Evolutionary conservation across 495 filamentous ascomycete species (phyloP).

Genomic region (Penicillium daleae): DNA sequence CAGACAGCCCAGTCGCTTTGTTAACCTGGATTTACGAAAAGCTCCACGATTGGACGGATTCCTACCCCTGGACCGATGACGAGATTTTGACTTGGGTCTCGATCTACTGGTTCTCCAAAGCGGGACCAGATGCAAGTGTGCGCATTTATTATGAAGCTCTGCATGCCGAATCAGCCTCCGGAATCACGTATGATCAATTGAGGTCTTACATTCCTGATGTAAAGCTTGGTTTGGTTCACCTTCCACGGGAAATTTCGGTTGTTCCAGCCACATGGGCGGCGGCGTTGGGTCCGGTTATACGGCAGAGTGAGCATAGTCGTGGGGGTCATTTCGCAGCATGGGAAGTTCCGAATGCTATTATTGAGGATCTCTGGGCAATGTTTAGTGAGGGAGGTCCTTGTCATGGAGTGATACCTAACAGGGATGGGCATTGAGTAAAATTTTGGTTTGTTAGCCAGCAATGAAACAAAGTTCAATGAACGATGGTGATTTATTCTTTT

Average conservation of each 20-base stretch:
- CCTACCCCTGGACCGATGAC: conserved; percentile 69
- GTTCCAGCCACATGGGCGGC: conserved; percentile 55
- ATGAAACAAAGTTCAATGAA: neutral
- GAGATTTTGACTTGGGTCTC: conserved; percentile 68
- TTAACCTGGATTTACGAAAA: conserved; percentile 74
- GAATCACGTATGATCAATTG: conserved; percentile 20
- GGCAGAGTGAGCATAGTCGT: conserved; percentile 50
- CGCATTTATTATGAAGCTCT: conserved; percentile 64
- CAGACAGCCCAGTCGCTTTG: conserved; percentile 63
- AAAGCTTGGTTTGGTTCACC: conserved; percentile 56
- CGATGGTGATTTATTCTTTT: neutral
- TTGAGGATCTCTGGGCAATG: conserved; percentile 59
- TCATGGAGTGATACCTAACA: conserved; percentile 35
- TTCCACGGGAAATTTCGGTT: conserved; percentile 55
- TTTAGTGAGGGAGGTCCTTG: conserved; percentile 51
- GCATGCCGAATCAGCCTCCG: conserved; percentile 21
- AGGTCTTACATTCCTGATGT: conserved; percentile 38
- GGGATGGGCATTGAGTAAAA: conserved; percentile 29
- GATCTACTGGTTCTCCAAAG: conserved; percentile 62
- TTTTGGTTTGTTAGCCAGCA: neutral
- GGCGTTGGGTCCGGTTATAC: conserved; percentile 57
- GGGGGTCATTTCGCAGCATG: conserved; percentile 70
- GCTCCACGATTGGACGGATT: conserved; percentile 68
- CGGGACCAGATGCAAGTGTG: conserved; percentile 58
- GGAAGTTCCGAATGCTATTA: conserved; percentile 59